These are phyloP conservation scores for Sporothrix phasma DNA, from an alignment of 2,329 filamentous ascomycete species.

Conservation along the genomic window DNA sequence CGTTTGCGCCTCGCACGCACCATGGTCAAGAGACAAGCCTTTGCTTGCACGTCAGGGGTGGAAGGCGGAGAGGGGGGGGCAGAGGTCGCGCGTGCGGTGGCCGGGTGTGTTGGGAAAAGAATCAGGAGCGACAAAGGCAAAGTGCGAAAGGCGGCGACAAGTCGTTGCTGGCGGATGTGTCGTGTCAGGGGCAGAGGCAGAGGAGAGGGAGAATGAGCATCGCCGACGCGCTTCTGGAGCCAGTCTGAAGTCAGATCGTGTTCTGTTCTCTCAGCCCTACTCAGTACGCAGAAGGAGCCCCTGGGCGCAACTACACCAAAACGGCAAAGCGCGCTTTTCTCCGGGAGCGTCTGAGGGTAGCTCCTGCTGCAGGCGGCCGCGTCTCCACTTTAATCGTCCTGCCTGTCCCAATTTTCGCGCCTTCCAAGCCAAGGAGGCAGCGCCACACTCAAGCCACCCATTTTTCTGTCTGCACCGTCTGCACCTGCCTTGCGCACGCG, in stretches of 20 bases:
- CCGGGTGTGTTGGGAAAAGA: not conserved
- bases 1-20: too few relatives aligned
- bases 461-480: constrained; percentile 7
- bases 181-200: not conserved
- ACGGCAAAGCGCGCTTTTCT: constrained; percentile 10
- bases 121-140: not conserved
- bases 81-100: not conserved
- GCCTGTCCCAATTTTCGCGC: not conserved
- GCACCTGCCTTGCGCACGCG: not conserved
- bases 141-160: not conserved
- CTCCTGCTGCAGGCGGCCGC: not conserved
- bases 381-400: constrained; percentile 1
- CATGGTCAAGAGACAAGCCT: not conserved
- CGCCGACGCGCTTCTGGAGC: not conserved
- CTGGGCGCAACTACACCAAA: constrained; percentile 6
- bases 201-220: not conserved
- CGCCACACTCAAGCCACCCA: constrained; percentile 14
- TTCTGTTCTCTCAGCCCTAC: constrained; percentile 13
- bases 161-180: not conserved
- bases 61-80: not conserved
- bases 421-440: not conserved
- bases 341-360: not conserved
- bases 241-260: constrained; percentile 10
- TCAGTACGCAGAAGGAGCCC: not conserved
- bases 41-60: not conserved